Evolutionary conservation across 2,329 filamentous ascomycete species (phyloP), one percentile per base, ranked within the genome.

Genomic region (Lasiodiplodia sp.): DNA sequence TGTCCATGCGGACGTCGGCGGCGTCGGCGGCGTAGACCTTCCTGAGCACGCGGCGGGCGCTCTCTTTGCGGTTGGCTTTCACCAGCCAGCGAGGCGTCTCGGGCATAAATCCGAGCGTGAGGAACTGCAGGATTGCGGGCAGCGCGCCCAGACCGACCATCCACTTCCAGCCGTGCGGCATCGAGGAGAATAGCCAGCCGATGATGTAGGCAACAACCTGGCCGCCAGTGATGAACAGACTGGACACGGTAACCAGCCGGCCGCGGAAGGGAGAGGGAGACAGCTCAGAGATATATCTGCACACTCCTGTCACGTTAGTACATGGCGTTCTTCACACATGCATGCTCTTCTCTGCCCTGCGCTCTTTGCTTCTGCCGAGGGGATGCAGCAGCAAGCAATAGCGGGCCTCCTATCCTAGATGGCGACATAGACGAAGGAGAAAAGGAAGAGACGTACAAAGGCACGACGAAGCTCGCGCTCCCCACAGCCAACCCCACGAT

Each of bases 81-180:
- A 97, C 89, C 25, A 97, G 85, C 91, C 93, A 97, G 28, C 95
- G 86, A 40, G 95, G 95, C 14, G 92, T 96, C 80, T 98, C 95
- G 0, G 94, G 94, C 87, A 97, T 91, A 64, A 88, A 83, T 2
- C 88, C 73, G 69, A 97, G 81, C 67, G 96, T 81, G 0, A 84
- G 77, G 5, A 88, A 86, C 77, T 97, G 95, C 3, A 94, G 67
- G 0, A 87, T 78, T 0, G 94, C 94, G 0, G 95, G 95, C 31
- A 91, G 70, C 10, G 92, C 92, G 0, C 94, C 95, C 0, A 97
- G 80, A 0, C 94, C 94, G 0, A 97, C 94, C 87, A 97, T 94
- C 90, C 92, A 96, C 62, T 93, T 85, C 94, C 95, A 98, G 1
- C 91, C 93, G 14, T 85, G 86, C 8, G 73, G 71, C n/a, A 87